Evolutionary conservation across 345 rosid species (phyloP).

Genomic region (Nasturtium officinale): DNA sequence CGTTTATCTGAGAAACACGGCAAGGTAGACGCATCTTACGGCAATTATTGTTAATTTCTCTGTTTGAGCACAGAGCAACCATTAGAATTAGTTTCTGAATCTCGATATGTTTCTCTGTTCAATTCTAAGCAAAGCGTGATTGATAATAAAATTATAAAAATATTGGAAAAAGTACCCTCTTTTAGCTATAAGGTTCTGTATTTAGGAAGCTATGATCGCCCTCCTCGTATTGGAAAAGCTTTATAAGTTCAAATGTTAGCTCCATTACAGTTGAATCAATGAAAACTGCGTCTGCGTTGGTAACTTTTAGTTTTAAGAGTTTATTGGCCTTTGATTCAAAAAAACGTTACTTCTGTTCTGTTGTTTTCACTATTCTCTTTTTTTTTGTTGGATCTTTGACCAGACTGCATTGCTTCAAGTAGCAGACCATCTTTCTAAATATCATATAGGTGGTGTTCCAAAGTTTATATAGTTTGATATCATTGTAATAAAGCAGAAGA

Average conservation of each 20-base stretch:
- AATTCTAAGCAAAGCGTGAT: conserved; percentile 17
- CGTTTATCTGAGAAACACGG: conserved; percentile 62
- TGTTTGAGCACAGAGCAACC: not conserved
- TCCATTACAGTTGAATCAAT: conserved; percentile 2
- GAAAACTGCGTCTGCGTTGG: not conserved
- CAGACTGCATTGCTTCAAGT: not conserved
- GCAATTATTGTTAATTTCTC: not conserved
- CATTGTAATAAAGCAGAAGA: conserved; percentile 7
- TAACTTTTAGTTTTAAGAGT: not conserved
- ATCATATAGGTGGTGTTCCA: not conserved
- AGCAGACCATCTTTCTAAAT: not conserved
- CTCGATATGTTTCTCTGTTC: not conserved
- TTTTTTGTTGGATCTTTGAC: conserved; percentile 11
- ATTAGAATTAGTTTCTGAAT: not conserved
- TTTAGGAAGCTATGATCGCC: no score
- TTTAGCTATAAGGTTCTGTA: no score
- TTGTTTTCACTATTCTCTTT: not conserved
- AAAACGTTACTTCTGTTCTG: not conserved
- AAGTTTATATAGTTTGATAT: not conserved
- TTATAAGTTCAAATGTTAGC: conserved; percentile 4
- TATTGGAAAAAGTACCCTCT: not conserved
- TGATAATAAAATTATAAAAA: not conserved
- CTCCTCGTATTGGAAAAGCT: not conserved
- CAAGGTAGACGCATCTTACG: conserved; percentile 52
- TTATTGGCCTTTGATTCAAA: not conserved